Base-by-base conservation (phyloP, 768 basidiomycete genomes). In the Dacryopinax spathularia region DNA sequence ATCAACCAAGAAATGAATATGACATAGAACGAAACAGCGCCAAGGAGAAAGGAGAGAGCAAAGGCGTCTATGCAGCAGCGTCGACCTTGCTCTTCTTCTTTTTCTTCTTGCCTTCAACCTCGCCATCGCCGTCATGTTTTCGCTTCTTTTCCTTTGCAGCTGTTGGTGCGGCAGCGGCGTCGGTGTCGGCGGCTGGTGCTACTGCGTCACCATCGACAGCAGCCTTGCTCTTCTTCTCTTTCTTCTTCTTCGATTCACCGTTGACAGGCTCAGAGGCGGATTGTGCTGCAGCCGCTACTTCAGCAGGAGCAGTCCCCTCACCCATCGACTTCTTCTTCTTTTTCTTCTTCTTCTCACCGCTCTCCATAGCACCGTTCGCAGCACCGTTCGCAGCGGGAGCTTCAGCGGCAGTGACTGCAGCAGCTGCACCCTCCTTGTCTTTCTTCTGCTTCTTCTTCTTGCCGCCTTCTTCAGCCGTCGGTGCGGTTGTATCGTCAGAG, bases 371-470 rank as follows among this genome's bases (percentile, higher is more conserved):
- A 10, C 2, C 33, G 25, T 13, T 37, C n/a, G n/a, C n/a, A n/a
- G 48, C 48, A 13, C 5, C 5, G 25, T 56, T 6, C 3, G 48
- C 3, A 18, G 20, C 48, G 22, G 39, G 39, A 41, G 39, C 39
- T 22, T 7, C 39, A 56, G 22, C n/a, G n/a, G n/a, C 13, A 13
- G 48, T 22, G 13, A 56, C 48, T 6, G 9, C 48, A 5, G 13
- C 25, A 10, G 48, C n/a, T n/a, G n/a, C n/a, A n/a, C n/a, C n/a
- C n/a, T n/a, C 48, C 29, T 56, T 29, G 33, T 22, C 35, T 59
- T 16, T 3, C 31, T 5, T 48, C 63, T 34, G 33, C 63, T 41
- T 64, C 63, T 25, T 33, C 59, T 64, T 63, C 44, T 63, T 63
- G 33, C 33, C 27, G 13, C 15, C 12, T 10, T 34, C 60, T 16